Conservation (phyloP, 2,329 filamentous ascomycete species). For the Xenoacremonium recifei region DNA sequence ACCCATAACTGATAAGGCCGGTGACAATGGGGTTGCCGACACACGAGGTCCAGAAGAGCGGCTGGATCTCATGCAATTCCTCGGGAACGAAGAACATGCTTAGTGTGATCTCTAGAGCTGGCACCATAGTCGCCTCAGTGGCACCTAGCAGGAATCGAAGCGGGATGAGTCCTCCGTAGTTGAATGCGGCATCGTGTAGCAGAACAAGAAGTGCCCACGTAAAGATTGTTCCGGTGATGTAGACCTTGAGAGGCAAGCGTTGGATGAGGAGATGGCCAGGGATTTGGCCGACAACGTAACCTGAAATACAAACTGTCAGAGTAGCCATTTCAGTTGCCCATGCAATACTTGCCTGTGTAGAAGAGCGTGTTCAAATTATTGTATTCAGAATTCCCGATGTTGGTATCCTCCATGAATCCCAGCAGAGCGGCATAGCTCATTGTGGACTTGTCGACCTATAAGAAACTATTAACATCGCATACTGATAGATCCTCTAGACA, state of each 20-base stretch:
- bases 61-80: conserved; percentile 32
- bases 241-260: conserved; percentile 34
- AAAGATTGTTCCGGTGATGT: conserved; percentile 32
- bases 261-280: conserved; percentile 42
- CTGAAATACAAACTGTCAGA: conserved; percentile 10
- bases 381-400: conserved; percentile 34
- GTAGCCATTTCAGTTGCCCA: neutral
- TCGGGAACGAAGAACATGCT: conserved; percentile 37
- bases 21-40: conserved; percentile 34
- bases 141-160: conserved; percentile 36
- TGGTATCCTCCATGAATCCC: conserved; percentile 40
- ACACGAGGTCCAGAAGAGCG: conserved; percentile 33
- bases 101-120: conserved; percentile 40
- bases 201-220: conserved; percentile 35
- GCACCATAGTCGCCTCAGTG: conserved; percentile 35
- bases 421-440: conserved; percentile 39
- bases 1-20: conserved; percentile 39
- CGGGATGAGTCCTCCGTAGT: conserved; percentile 34
- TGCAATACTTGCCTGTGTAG: conserved; percentile 34
- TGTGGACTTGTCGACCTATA: conserved; percentile 39
- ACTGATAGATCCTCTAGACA: neutral
- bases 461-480: neutral
- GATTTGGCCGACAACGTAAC: conserved; percentile 35
- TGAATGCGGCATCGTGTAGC: conserved; percentile 34
- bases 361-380: conserved; percentile 42